Evolutionary conservation across 306 rosid species (phyloP).

Genomic region (Lathyrus aphaca): DNA sequence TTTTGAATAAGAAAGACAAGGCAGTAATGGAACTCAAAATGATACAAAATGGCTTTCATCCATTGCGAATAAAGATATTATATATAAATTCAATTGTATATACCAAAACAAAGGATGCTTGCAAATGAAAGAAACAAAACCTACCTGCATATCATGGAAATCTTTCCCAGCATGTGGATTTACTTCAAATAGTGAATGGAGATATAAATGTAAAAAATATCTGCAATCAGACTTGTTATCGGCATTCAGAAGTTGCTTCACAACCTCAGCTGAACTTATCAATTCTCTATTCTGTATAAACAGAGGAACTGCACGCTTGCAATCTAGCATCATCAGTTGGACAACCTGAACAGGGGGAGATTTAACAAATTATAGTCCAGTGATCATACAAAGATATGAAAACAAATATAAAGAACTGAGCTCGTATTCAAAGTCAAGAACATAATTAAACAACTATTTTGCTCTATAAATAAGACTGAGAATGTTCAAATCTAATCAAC

Average conservation of each 20-base stretch:
- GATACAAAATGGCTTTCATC: constrained; percentile 31
- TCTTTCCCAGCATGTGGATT: constrained; percentile 90
- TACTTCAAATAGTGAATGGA: constrained; percentile 93
- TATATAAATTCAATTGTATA: constrained; percentile 19
- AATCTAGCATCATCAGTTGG: constrained; percentile 87
- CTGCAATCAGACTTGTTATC: constrained; percentile 59
- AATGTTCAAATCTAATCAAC: constrained; percentile 35
- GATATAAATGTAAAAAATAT: constrained; percentile 77
- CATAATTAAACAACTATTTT: constrained; percentile 19
- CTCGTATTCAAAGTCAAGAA: constrained; percentile 24
- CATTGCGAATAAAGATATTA: constrained; percentile 16
- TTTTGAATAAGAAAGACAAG: constrained; percentile 20
- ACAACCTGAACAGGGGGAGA: constrained; percentile 63
- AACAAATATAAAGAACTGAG: constrained; percentile 2
- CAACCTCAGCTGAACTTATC: constrained; percentile 77
- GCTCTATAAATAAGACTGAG: constrained; percentile 26
- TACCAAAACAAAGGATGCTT: constrained; percentile 34
- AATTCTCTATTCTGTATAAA: constrained; percentile 73
- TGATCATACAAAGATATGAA: constrained; percentile 24
- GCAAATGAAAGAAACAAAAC: constrained; percentile 35
- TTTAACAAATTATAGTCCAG: constrained; percentile 35
- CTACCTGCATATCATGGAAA: constrained; percentile 95
- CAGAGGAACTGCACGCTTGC: constrained; percentile 87
- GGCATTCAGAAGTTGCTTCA: constrained; percentile 70
- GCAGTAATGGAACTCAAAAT: constrained; percentile 26